Evolutionary conservation across 163 green algal genomes (phyloP).

Genomic region (Volvox carteri): DNA sequence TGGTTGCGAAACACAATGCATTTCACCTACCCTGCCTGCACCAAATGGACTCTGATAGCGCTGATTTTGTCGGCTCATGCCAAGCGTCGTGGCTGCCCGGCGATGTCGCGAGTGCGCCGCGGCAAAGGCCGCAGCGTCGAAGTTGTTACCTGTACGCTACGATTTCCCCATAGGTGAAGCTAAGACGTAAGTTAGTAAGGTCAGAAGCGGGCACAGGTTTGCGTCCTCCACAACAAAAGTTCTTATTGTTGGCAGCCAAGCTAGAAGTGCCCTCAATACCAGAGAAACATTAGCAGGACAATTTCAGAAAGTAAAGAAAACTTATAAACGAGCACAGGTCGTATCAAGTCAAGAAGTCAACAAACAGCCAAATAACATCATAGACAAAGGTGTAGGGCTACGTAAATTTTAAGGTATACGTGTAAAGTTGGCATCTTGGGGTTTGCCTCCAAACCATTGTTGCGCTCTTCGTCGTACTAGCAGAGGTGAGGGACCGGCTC

Average conservation of each 20-base stretch:
- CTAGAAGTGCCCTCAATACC: too few relatives aligned
- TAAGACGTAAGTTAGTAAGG: neutral
- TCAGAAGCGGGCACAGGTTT: neutral
- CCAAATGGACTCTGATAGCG: slow-evolving; percentile 32
- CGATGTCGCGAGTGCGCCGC: slow-evolving; percentile 20
- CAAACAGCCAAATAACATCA: neutral
- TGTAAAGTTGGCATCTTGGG: too few relatives aligned
- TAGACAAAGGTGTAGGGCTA: neutral
- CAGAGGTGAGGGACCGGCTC: too few relatives aligned
- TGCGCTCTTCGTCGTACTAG: too few relatives aligned
- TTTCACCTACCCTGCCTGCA: slow-evolving; percentile 15
- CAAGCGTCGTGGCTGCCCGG: neutral
- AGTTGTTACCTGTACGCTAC: neutral
- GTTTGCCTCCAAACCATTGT: too few relatives aligned
- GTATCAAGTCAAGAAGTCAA: neutral
- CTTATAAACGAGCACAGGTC: too few relatives aligned
- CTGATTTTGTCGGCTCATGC: slow-evolving; percentile 38
- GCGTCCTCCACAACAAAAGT: too few relatives aligned
- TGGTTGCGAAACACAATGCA: neutral
- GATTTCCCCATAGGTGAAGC: slow-evolving; percentile 8
- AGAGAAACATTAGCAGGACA: too few relatives aligned
- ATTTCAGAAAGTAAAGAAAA: too few relatives aligned
- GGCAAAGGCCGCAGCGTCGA: slow-evolving; percentile 10
- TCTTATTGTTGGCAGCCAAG: too few relatives aligned
- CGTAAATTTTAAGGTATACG: neutral